A percentile compares a stretch with the other conserved stretches of the same genome.
Evolutionary conservation across 768 basidiomycete species (phyloP).

Genomic region (Favolaschia claudopus): DNA sequence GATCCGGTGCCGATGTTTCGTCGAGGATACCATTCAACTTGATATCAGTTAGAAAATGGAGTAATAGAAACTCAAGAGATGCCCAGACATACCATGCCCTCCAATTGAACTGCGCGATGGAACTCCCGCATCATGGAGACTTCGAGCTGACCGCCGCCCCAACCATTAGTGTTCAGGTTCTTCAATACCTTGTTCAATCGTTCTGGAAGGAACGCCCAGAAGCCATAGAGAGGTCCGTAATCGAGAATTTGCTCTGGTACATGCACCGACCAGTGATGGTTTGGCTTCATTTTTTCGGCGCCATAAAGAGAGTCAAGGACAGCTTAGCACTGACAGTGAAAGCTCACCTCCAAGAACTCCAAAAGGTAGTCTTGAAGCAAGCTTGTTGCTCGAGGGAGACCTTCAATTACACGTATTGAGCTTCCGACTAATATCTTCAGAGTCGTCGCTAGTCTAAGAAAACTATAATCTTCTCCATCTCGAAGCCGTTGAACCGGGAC

Average conservation of each 20-base stretch:
- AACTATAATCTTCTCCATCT: slow-evolving; percentile 23
- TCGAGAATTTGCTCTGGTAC: slow-evolving; percentile 30
- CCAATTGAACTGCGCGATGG: slow-evolving; percentile 16
- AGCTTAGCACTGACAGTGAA: too few relatives aligned
- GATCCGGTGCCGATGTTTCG: neutral
- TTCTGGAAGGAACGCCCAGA: slow-evolving; percentile 39
- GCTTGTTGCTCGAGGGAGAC: neutral
- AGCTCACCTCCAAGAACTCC: slow-evolving; percentile 3
- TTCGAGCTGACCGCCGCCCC: slow-evolving; percentile 36
- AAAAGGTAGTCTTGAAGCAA: slow-evolving; percentile 13
- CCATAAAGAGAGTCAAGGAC: too few relatives aligned
- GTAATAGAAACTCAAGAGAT: neutral
- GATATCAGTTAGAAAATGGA: neutral
- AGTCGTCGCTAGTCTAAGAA: slow-evolving; percentile 27
- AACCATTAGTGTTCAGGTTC: slow-evolving; percentile 36
- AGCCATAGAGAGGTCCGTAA: slow-evolving; percentile 37
- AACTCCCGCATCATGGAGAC: slow-evolving; percentile 40
- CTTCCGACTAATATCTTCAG: slow-evolving; percentile 27
- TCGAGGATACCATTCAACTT: neutral
- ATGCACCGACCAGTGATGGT: slow-evolving; percentile 39
- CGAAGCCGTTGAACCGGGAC: slow-evolving; percentile 7
- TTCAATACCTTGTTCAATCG: slow-evolving; percentile 40
- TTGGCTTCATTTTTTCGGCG: slow-evolving; percentile 33
- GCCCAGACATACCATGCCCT: slow-evolving; percentile 17
- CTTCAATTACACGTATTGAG: slow-evolving; percentile 7